phyloP scores from a whole-genome alignment of 306 rosid genomes.

The Rosa persica region DNA sequence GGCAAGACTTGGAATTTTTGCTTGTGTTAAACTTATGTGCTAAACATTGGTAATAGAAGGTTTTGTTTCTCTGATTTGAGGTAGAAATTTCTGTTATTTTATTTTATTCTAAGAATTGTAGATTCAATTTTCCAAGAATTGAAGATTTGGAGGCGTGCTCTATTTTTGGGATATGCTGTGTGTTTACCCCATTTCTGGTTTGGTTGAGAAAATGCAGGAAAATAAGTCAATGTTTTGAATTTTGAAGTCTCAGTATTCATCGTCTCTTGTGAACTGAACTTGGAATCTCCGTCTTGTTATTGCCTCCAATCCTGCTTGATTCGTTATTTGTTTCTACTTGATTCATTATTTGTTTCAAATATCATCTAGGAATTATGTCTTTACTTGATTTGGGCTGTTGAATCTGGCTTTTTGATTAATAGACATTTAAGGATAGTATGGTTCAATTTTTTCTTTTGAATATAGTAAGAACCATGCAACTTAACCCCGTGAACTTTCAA shows the following conservation, averaged over 20 bases:
- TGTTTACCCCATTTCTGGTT: background rate
- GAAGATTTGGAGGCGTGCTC: background rate
- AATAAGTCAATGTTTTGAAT: background rate
- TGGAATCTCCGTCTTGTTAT: background rate
- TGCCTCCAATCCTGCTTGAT: background rate
- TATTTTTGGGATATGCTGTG: background rate
- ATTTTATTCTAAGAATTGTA: background rate
- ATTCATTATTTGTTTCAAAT: too few relatives aligned
- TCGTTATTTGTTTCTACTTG: background rate
- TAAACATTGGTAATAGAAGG: background rate
- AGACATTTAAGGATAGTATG: background rate
- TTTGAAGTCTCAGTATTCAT: background rate
- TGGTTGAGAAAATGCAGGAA: background rate
- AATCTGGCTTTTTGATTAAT: background rate
- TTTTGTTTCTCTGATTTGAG: slow-evolving; percentile 3
- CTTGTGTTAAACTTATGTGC: background rate
- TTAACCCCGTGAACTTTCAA: background rate
- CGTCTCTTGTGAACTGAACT: background rate
- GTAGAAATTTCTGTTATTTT: background rate
- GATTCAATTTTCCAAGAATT: background rate
- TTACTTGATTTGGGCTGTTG: background rate
- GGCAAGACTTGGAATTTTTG: background rate
- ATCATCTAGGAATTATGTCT: background rate
- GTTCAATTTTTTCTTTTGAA: background rate
- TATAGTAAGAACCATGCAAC: background rate